Conservation (phyloP, 129 eudicot genomes). For the Silybum marianum region DNA sequence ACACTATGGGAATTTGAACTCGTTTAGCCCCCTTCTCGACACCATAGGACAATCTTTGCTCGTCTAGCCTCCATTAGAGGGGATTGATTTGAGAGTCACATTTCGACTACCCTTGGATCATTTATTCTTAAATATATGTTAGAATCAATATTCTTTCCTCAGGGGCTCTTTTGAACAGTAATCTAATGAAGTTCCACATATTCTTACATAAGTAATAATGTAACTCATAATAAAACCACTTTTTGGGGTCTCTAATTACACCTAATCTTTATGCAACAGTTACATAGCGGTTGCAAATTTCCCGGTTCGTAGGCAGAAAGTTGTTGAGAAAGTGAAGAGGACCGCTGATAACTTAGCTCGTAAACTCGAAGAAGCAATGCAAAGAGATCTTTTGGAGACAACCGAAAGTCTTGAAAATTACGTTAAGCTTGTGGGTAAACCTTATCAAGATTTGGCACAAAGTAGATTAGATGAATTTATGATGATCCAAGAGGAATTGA, state of each 20-base stretch:
- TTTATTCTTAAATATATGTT: background rate
- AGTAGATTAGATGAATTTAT: conserved; percentile 60
- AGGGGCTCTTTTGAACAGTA: background rate
- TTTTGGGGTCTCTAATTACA: conserved; percentile 17
- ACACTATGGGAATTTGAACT: no score
- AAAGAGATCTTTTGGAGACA: conserved; percentile 64
- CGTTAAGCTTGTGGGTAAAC: conserved; percentile 64
- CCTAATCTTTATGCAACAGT: conserved; percentile 38
- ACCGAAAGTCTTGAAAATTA: conserved; percentile 50
- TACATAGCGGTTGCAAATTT: conserved; percentile 80
- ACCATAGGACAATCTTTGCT: no score
- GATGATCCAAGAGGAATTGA: conserved; percentile 53
- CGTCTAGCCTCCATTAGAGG: no score
- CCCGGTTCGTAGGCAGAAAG: conserved; percentile 69
- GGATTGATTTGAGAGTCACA: background rate
- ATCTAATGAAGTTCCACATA: background rate
- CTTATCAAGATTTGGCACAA: conserved; percentile 78
- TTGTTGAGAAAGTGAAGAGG: conserved; percentile 73
- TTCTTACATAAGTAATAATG: background rate
- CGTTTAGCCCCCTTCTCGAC: no score
- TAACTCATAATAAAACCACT: background rate
- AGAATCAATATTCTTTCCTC: no score
- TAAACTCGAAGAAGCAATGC: conserved; percentile 88
- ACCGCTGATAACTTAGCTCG: conserved; percentile 68
- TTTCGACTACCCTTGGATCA: background rate